These are phyloP conservation scores for Sicyos edulis DNA, from an alignment of 306 rosid species.

Conservation along the genomic window DNA sequence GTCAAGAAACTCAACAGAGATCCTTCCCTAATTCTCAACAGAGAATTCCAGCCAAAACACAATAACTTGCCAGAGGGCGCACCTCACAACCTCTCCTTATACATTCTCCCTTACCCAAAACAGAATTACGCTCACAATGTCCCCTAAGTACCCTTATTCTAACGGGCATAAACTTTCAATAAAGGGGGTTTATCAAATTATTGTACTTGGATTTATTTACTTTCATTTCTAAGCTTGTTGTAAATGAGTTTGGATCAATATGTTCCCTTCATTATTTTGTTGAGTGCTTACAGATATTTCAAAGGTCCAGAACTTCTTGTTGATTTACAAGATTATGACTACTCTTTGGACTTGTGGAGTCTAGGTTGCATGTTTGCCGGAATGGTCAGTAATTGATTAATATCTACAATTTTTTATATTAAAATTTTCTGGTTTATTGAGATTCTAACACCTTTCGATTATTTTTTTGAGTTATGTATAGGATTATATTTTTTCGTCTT, in stretches of 20 bases:
- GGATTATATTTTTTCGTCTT: background rate
- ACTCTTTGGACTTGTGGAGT: slow-evolving; percentile 93
- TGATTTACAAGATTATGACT: too few relatives aligned
- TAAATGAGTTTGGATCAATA: background rate
- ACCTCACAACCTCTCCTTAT: too few relatives aligned
- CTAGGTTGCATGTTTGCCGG: slow-evolving; percentile 99
- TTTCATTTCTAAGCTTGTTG: background rate
- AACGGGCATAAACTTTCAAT: too few relatives aligned
- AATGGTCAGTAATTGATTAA: slow-evolving; percentile 58
- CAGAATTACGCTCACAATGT: too few relatives aligned
- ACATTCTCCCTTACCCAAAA: too few relatives aligned
- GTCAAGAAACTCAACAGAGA: too few relatives aligned
- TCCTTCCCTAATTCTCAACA: too few relatives aligned
- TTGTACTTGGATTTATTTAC: background rate
- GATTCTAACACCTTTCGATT: background rate
- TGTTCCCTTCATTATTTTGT: background rate
- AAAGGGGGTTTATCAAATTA: background rate
- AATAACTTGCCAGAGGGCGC: too few relatives aligned
- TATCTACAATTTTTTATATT: background rate
- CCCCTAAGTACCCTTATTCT: too few relatives aligned
- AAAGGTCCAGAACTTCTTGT: too few relatives aligned
- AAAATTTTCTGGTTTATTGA: background rate
- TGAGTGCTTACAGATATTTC: slow-evolving; percentile 20
- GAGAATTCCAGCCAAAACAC: too few relatives aligned
- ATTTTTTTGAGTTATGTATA: background rate